Percentiles rank a stretch among this genome's conserved stretches.
These are phyloP conservation scores for Nyssa sinensis DNA, from an alignment of 148 eudicot genomes.

Conservation along the genomic window DNA sequence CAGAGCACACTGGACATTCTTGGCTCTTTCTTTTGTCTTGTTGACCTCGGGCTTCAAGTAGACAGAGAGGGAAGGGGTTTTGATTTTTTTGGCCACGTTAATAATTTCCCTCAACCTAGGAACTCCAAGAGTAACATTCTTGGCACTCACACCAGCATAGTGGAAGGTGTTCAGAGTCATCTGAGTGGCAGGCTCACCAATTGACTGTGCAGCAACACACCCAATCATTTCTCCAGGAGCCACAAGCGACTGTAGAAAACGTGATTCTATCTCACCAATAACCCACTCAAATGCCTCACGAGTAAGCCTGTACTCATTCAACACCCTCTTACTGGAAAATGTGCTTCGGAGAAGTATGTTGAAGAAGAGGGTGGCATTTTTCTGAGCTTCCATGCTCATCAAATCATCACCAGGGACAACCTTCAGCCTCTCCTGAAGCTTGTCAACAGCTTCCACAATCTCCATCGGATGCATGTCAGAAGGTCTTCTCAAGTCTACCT, in stretches of 20 bases:
- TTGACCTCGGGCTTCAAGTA: constrained; percentile 75
- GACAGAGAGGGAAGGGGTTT: constrained; percentile 95
- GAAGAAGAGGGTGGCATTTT: constrained; percentile 94
- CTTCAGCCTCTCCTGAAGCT: constrained; percentile 89
- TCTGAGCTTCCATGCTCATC: constrained; percentile 92
- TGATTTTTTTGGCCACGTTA: constrained; percentile 95
- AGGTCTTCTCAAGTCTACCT: constrained; percentile 78
- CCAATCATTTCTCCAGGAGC: constrained; percentile 99
- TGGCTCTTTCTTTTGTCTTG: constrained; percentile 84
- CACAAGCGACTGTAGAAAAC: constrained; percentile 94
- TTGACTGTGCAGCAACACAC: constrained; percentile 99
- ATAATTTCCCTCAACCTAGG: constrained; percentile 98
- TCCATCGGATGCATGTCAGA: constrained; percentile 99
- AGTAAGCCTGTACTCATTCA: constrained; percentile 86
- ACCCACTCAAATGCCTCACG: constrained; percentile 98
- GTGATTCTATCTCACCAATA: constrained; percentile 92
- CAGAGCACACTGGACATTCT: constrained; percentile 88
- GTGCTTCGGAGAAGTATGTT: constrained; percentile 91
- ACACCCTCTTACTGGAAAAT: constrained; percentile 87
- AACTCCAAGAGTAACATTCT: constrained; percentile 98
- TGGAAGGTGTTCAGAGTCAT: constrained; percentile 98
- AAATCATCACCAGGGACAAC: constrained; percentile 96
- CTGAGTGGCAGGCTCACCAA: constrained; percentile 99
- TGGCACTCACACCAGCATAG: constrained; percentile 99
- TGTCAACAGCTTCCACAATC: constrained; percentile 94